Evolutionary conservation across 345 rosid species (phyloP), one percentile per base, ranked within the genome.

Genomic region (Boechera stricta): DNA sequence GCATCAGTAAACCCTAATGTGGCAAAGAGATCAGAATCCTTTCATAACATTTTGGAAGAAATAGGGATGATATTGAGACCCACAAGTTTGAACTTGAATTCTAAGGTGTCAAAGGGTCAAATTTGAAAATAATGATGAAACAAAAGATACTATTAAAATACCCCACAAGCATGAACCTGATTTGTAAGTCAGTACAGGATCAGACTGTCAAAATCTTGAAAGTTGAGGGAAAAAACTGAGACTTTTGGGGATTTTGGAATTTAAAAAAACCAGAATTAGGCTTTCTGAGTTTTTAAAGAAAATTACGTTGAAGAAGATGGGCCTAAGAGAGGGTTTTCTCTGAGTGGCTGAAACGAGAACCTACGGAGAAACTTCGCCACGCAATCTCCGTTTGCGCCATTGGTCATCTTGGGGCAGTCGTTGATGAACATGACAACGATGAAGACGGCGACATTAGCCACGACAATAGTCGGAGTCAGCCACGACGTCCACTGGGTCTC

Each of bases 221-320:
- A 56, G 67, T 47, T 33, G 21, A 1, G 10, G 28, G 12, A 38
- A 69, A 31, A 54, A 3, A 7, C 10, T 1, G 56, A 58, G 39
- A 39, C 11, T 44, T 41, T 52, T 55, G 53, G 15, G 29, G 28
- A 2, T 41, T 38, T 42, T 29, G 18, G 39, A 69, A 18, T 18
- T 35, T 0, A 18, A 59, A 13, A 24, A 33, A 49, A 61, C 52
- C 10, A n/a, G 10, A 32, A 62, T 24, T n/a, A 32, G 39, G 39
- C 28, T 33, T 26, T 52, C 6, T 16, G 10, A 74, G 16, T 1
- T 31, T 6, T 44, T 54, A 24, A 5, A 24, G 0, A 12, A 67
- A 79, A 91, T 83, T 78, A 96, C 97, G 98, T 83, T 6, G 67
- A 35, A 77, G 96, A 85, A 75, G 99, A 93, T n/a, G 98, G 98